Evolutionary conservation across 192 early-diverging fungal species (phyloP).

Genomic region (Blastocladiella britannica): DNA sequence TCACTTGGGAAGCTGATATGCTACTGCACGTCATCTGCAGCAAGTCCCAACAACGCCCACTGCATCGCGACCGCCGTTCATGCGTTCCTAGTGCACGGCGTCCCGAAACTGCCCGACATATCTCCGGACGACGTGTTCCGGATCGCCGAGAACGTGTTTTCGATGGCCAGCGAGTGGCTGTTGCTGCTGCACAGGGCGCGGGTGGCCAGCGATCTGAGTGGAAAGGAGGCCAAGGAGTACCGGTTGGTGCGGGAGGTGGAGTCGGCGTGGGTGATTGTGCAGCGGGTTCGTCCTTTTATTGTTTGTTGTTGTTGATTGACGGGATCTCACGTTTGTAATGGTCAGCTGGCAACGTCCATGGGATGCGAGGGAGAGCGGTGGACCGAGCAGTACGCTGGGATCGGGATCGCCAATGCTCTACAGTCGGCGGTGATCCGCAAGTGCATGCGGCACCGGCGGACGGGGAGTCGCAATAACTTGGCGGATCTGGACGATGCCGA

Average conservation of each 20-base stretch:
- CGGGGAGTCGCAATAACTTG: no score
- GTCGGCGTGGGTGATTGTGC: neutral
- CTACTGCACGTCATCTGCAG: neutral
- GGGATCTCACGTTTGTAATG: neutral
- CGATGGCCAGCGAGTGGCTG: neutral
- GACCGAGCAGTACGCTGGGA: neutral
- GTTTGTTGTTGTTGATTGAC: neutral
- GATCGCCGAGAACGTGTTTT: neutral
- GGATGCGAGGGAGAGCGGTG: neutral
- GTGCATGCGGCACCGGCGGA: neutral
- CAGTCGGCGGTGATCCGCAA: neutral
- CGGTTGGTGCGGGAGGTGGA: neutral
- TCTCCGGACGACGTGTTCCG: neutral
- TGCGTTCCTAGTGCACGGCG: neutral
- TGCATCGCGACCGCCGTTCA: neutral
- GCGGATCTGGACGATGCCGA: no score
- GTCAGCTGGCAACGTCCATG: neutral
- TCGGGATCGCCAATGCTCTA: neutral
- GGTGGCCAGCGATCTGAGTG: no score
- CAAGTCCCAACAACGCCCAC: neutral
- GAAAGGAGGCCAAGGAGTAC: neutral
- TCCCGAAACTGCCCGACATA: neutral
- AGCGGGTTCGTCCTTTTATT: neutral
- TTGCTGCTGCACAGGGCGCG: neutral
- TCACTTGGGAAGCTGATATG: neutral